Evolutionary conservation across 2,329 filamentous ascomycete genomes (phyloP), one percentile per base, ranked within the genome.

Genomic region (Daldinia sp.): DNA sequence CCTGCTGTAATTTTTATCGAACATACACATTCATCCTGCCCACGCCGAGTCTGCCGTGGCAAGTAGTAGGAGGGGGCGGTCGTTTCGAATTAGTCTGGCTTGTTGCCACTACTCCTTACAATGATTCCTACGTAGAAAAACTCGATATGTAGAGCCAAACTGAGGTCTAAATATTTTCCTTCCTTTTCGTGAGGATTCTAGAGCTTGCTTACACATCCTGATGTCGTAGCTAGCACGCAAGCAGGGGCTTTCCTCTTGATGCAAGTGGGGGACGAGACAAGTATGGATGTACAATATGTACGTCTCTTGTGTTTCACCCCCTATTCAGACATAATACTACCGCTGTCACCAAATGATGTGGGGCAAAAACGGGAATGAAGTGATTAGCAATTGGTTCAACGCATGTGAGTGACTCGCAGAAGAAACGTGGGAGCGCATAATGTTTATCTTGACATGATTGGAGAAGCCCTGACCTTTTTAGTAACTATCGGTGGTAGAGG

Each of bases 291-390:
- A 47, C 25, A 39, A 39, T 39, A 58, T 19, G 50, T 58, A 56
- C 32, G 23, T 51, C 13, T 34, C 17, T 58, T 34, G 21, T 27
- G 19, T 58, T 25, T 54, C 47, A 50, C 17, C 63, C 63, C 60
- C 56, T 61, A 60, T 66, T 63, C 41, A 63, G 51, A 61, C 48
- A 30, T 21, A 43, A 37, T 63, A 29, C 51, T 63, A 29, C 51
- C 45, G 54, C 55, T 62, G 54, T 50, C 48, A 50, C 41, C 21
- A 49, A 48, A 41, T 19, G 27, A 37, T 53, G 45, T 64, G 60
- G 57, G 57, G 47, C 39, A 43, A 10, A 35, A 10, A 29, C 23
- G 19, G 29, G 41, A 49, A 50, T 41, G 54, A 48, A 52, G 51
- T 19, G 52, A 21, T n/a, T 45, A 19, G 17, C 23, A 17, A 23